Conservation (phyloP, 257 asterid species). For the Salvia splendens region DNA sequence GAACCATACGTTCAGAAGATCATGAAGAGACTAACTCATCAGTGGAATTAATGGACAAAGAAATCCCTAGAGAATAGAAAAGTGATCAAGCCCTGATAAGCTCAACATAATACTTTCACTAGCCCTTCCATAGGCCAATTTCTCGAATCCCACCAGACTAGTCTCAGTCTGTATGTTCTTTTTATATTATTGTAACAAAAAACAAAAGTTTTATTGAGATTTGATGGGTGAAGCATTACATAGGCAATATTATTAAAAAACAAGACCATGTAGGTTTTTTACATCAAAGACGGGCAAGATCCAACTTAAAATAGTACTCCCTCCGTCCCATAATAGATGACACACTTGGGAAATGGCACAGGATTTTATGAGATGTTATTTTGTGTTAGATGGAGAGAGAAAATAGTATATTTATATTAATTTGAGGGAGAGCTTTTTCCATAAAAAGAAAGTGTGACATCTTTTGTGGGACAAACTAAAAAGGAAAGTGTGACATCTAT, state of each 20-base stretch:
- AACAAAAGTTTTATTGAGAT: background rate
- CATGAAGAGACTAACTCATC: slow-evolving; percentile 8
- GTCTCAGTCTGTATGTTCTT: background rate
- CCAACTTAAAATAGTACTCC: slow-evolving; percentile 14
- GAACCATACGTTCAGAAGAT: slow-evolving; percentile 2
- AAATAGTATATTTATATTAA: too few relatives aligned
- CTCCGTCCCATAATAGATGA: too few relatives aligned
- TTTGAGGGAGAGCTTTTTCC: too few relatives aligned
- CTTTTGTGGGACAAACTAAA: too few relatives aligned
- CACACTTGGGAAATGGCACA: too few relatives aligned
- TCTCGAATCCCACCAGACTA: slow-evolving; percentile 20
- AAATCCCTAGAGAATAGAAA: slow-evolving; percentile 17
- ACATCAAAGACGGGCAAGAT: slow-evolving; percentile 17
- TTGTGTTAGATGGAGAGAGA: too few relatives aligned
- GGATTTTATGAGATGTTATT: too few relatives aligned
- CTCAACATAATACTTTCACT: slow-evolving; percentile 10
- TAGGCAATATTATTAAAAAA: background rate
- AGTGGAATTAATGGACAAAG: slow-evolving; percentile 15
- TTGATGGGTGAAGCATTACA: background rate
- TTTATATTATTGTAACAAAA: background rate
- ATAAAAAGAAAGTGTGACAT: too few relatives aligned
- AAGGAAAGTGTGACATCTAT: too few relatives aligned
- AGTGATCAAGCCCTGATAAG: background rate
- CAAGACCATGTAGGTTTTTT: slow-evolving; percentile 3
- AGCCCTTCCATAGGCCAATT: slow-evolving; percentile 23